Base-by-base conservation (phyloP, 2,329 filamentous ascomycete genomes). In the Rhynchosporium graminicola region DNA sequence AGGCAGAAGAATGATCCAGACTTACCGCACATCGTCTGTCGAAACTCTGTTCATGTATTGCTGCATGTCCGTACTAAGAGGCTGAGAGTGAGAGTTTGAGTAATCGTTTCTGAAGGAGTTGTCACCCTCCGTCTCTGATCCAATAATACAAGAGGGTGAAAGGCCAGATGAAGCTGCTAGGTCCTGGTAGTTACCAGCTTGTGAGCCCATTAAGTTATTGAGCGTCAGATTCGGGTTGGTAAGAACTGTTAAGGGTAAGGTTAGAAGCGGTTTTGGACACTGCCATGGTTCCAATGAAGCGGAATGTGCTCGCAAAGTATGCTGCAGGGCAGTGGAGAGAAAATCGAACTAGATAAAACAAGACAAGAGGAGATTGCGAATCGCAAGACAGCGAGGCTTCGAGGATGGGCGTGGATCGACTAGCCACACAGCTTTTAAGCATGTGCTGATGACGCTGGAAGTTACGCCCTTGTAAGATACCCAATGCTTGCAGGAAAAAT, bases 11-110 rank as follows among this genome's bases (percentile, higher is more conserved):
- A 26, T 51, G 29, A 42, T 13, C 4, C 20, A 54, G 45, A 73
- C 73, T 71, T 63, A 75, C 74, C 72, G 70, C 63, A 71, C 70
- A 74, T 75, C 73, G 71, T 75, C 73, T 69, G 72, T 63, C 20
- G 70, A 59, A 50, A 70, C 66, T 60, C 72, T 58, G 57, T 65
- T 71, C 68, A 74, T 71, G 65, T 73, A 75, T 62, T 72, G 69
- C 62, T 74, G 64, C 56, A 59, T 74, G 59, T 73, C 72, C 67
- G 72, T 70, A 65, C 65, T 68, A 52, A 68, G 55, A 52, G 70
- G 64, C 40, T 66, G 67, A 54, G 63, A 67, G 63, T 71, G 67
- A 13, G 52, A 38, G 13, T 15, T 50, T 51, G 64, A 51, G 60
- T 70, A 73, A 42, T 73, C 70, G 63, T 72, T 69, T 70, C 71